Evolutionary conservation across 2,329 filamentous ascomycete genomes (phyloP).

Genomic region (Aspergillus sp.): DNA sequence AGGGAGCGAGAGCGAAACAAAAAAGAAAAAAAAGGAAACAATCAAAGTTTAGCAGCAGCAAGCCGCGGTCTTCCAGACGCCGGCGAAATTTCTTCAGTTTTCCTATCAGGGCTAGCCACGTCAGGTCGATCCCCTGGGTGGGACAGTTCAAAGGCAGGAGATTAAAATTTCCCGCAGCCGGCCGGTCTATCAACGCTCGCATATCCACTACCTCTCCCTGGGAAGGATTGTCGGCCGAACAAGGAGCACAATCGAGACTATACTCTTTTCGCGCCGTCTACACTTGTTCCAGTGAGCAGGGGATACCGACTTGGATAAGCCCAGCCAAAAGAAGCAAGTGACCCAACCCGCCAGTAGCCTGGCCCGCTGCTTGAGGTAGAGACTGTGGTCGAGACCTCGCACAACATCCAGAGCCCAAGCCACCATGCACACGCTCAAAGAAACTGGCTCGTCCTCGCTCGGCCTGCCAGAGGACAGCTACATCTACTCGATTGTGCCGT

Average conservation of each 20-base stretch:
- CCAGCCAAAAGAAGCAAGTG: neutral
- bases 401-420: too few relatives aligned
- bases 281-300: neutral
- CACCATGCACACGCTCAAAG: constrained; percentile 35
- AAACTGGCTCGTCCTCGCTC: constrained; percentile 37
- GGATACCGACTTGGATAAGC: neutral
- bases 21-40: neutral
- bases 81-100: neutral
- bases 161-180: constrained; percentile 1
- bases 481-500: constrained; percentile 42
- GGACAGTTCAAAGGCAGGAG: neutral
- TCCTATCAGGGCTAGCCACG: constrained; percentile 2
- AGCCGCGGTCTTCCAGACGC: neutral
- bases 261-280: neutral
- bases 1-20: neutral
- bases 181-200: neutral
- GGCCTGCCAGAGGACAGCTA: constrained; percentile 42
- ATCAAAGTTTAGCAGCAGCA: neutral
- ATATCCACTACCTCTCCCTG: neutral
- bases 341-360: neutral
- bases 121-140: neutral
- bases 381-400: neutral
- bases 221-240: neutral
- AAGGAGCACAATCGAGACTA: neutral
- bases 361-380: neutral